Evolutionary conservation across 2,329 filamentous ascomycete species (phyloP), one percentile per base, ranked within the genome.

Genomic region (Colletotrichum tropicicola): DNA sequence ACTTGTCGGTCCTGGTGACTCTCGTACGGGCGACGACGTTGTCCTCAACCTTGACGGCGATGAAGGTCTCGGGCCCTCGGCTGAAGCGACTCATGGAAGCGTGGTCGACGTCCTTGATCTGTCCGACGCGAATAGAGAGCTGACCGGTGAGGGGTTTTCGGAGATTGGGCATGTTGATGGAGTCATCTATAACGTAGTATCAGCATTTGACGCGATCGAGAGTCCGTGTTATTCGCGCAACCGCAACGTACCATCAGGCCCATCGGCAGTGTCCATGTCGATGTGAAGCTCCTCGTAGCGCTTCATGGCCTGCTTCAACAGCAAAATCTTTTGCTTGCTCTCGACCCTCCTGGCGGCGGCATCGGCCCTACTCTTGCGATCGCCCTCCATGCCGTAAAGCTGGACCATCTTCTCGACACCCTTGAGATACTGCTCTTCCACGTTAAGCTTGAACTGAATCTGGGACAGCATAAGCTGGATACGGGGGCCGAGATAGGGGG

Each of bases 341-440:
- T 99, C 96, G 66, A 97, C 91, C 62, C 92, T 88, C 74, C 93
- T 89, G 52, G 91, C 92, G 72, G 97, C 94, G 43, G 96, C 96
- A 78, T 99, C 96, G 62, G 92, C 90, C 77, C 92, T 93, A 81
- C 95, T 98, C 84, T 97, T 98, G 71, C 94, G 90, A 76, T 99
- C 96, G 28, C 96, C 95, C 78, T 98, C 96, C 87, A 98, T 96
- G 75, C 96, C 91, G 76, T 99, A 99, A 35, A 99, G 85, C 77
- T 96, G 93, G 48, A 98, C 93, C 96, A 99, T 98, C 83, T 99
- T 99, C 80, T 99, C 96, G 71, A 99, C 96, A 67, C 96, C 96
- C 74, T 97, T 97, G 70, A 98, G 94, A 80, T 99, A 99, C 80
- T 99, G 96, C 77, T 98, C 97, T 78, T 99, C 96, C 27, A 99